Base-by-base conservation (phyloP, 805 yeast genomes). In the Zygoascus bituminiphila region DNA sequence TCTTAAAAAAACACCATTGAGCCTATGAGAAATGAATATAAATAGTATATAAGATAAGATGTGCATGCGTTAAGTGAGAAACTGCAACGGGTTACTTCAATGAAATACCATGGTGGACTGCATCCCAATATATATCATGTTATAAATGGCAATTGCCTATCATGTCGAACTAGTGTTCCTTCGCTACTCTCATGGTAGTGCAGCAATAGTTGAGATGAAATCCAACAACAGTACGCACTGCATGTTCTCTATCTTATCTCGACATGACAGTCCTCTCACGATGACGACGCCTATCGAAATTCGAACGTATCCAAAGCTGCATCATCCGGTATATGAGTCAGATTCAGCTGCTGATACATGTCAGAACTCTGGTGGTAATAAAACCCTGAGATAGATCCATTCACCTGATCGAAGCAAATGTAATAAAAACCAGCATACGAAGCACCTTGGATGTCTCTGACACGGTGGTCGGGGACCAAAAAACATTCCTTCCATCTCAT, bases 401-500 rank as follows among this genome's bases (percentile, higher is more conserved):
- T 79, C 5, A 71, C 52, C 60, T 87, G 89, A 64, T 85, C 85
- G 58, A 88, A 81, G 39, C 88, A 86, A 24, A 88, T 78, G 62
- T 88, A 89, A 65, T 89, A 89, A 62, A 88, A 88, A 0, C 98
- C 98, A 39, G 88, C 96, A 64, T 82, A 89, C 2, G 95, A 84
- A 0, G 96, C 96, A 14, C 77, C 91, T 54, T 68, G 70, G 49
- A 76, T 76, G 55, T 74, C 78, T 51, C 71, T 76, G n/a, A 82
- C 68, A 49, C 68, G 66, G 25, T 88, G 80, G 65, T 88, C 95
- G 0, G 95, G 95, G 7, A 85, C 81, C 51, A 89, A 67, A 60
- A 88, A 88, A 58, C 81, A 78, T 64, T 89, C 98, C 66, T 89
- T 89, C 98, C 98, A 89, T 56, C 96, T 74, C 96, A 89, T 89